Evolutionary conservation across 2,329 filamentous ascomycete genomes (phyloP).

Genomic region (Cadophora sp.): DNA sequence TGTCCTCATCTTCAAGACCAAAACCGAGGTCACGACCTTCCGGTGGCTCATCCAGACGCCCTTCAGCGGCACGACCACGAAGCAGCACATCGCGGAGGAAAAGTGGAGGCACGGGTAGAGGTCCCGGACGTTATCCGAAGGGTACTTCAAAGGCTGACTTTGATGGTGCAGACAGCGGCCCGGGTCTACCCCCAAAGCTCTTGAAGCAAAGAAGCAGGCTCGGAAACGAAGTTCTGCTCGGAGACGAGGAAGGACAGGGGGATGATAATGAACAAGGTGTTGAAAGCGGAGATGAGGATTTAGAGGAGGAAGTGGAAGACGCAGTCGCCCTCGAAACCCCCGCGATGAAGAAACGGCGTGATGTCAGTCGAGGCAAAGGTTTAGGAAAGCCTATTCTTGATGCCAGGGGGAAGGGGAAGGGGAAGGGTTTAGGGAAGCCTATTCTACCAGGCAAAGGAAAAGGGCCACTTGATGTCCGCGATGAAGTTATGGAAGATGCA

Average conservation of each 20-base stretch:
- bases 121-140: conserved; percentile 71
- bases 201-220: conserved; percentile 43
- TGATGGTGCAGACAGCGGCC: conserved; percentile 69
- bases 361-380: conserved; percentile 35
- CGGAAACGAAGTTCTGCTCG: conserved; percentile 44
- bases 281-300: conserved; percentile 31
- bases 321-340: conserved; percentile 41
- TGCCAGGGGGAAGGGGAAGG: conserved; percentile 27
- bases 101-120: conserved; percentile 67
- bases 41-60: conserved; percentile 39
- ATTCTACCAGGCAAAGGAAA: conserved; percentile 32
- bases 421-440: conserved; percentile 23
- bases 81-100: conserved; percentile 57
- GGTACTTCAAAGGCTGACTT: conserved; percentile 74
- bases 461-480: conserved; percentile 30
- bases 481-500: conserved; percentile 47
- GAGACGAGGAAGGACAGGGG: conserved; percentile 38
- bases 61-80: conserved; percentile 35
- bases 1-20: conserved; percentile 32
- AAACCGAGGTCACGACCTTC: conserved; percentile 31
- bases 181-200: conserved; percentile 63
- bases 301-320: conserved; percentile 37
- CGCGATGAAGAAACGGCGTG: conserved; percentile 32
- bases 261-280: conserved; percentile 34
- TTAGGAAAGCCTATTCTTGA: conserved; percentile 41